Evolutionary conservation across 139 green algal species (phyloP), one percentile per base, ranked within the genome.

Genomic region (Micractinium sp.): DNA sequence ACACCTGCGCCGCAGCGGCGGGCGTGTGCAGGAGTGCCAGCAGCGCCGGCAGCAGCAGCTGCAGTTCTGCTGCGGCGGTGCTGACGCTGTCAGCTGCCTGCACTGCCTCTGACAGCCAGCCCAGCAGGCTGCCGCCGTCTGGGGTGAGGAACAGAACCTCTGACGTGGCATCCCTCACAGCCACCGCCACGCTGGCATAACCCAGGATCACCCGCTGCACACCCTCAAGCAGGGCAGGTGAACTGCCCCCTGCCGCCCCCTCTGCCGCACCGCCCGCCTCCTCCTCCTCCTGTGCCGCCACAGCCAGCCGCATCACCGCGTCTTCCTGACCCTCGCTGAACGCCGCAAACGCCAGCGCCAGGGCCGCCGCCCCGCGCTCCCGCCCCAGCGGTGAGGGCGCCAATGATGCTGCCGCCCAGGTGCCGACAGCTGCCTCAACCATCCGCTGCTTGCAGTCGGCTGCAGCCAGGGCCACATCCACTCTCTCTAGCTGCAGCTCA

Each of bases 161-260:
- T 19, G 80, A 78, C 2, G 81, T 66, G 36, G 83, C 85, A 41
- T 86, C 83, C 5, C 85, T 13, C 27, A 85, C n/a, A 4, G 74
- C 56, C 53, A 91, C 69, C 0, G 85, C 82, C 16, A 31, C 16
- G 47, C 69, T 82, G 67, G 75, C 75, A 53, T 81, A 91, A 35
- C 89, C 89, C 35, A 91, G 75, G 0, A 87, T 79, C 67, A 91
- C 35, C 1, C 53, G 83, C 84, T 89, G 69, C 74, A 89, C 47
- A 9, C n/a, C 27, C 19, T 85, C 83, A 15, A 91, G 67, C 31
- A 79, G 5, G 15, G 61, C 71, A 16, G 63, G 1, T 31, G 29
- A 7, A 3, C 63, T 31, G 19, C 23, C 39, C 16, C 71, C 39
- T 4, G 0, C 41, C 2, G 12, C 73, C 1, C 14, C 33, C 19